Evolutionary conservation across 2,329 filamentous ascomycete genomes (phyloP).

Genomic region (Ceratocystis smalleyi): DNA sequence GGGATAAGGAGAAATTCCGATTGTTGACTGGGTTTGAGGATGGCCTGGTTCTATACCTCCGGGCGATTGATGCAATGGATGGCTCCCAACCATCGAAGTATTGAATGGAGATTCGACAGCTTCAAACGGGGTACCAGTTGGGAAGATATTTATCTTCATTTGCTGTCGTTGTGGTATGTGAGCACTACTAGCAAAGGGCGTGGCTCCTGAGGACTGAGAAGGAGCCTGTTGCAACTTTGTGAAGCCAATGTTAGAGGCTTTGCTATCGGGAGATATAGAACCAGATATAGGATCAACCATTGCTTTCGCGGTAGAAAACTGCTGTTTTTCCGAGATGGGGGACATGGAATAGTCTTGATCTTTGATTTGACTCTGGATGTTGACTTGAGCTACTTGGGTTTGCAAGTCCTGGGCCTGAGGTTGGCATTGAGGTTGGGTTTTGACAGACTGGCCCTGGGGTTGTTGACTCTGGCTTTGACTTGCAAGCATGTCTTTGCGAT

Average conservation of each 20-base stretch:
- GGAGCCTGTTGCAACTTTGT: slow-evolving; percentile 22
- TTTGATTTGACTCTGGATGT: slow-evolving; percentile 32
- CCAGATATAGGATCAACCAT: neutral
- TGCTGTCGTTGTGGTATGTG: slow-evolving; percentile 6
- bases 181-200: neutral
- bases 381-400: slow-evolving; percentile 22
- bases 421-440: neutral
- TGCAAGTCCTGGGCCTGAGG: neutral
- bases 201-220: neutral
- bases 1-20: slow-evolving; percentile 30
- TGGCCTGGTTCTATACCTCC: slow-evolving; percentile 7
- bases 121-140: slow-evolving; percentile 14
- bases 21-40: slow-evolving; percentile 15
- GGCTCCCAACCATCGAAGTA: neutral
- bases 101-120: slow-evolving; percentile 15
- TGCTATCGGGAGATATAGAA: slow-evolving; percentile 34
- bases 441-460: neutral
- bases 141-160: slow-evolving; percentile 18
- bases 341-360: slow-evolving; percentile 23
- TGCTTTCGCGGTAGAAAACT: neutral
- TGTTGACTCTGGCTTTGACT: slow-evolving; percentile 20
- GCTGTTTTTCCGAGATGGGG: slow-evolving; percentile 25
- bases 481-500: slow-evolving; percentile 44
- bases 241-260: slow-evolving; percentile 30
- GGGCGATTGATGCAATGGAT: slow-evolving; percentile 9